phyloP scores from a whole-genome alignment of 768 basidiomycete species.

The Tylopilus subfusipes region DNA sequence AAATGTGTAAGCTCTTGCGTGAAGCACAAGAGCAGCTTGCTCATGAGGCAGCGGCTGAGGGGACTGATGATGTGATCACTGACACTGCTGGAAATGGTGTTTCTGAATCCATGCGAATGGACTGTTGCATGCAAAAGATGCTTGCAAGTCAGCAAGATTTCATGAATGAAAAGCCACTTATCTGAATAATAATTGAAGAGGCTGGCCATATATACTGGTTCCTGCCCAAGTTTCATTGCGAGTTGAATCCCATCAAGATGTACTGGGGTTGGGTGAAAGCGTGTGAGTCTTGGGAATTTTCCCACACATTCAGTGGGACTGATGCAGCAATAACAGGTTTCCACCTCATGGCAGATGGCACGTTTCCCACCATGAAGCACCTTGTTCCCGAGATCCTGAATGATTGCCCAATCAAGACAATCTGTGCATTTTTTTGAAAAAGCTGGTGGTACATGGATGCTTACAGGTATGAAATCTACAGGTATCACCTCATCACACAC shows the following conservation, averaged over 20 bases:
- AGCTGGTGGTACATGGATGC: background rate
- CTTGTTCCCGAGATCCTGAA: background rate
- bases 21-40: too few species aligned
- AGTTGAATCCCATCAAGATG: slow-evolving; percentile 6
- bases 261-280: slow-evolving; percentile 2
- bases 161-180: slow-evolving; percentile 14
- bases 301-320: too few species aligned
- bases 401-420: background rate
- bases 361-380: background rate
- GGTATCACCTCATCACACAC: background rate
- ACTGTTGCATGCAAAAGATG: slow-evolving; percentile 28
- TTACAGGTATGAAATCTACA: background rate
- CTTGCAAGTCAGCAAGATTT: slow-evolving; percentile 32
- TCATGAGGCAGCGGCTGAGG: too few species aligned
- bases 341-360: background rate
- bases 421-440: background rate
- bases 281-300: background rate
- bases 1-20: too few species aligned
- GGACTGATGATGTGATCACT: too few species aligned
- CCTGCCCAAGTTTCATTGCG: too few species aligned
- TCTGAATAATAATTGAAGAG: slow-evolving; percentile 17
- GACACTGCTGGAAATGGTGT: too few species aligned
- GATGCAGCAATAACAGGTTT: too few species aligned
- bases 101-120: slow-evolving; percentile 1
- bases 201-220: too few species aligned